Percentiles rank a stretch among this genome's conserved stretches.
phyloP scores from a whole-genome alignment of 768 basidiomycete species.

The Collybiopsis confluens region DNA sequence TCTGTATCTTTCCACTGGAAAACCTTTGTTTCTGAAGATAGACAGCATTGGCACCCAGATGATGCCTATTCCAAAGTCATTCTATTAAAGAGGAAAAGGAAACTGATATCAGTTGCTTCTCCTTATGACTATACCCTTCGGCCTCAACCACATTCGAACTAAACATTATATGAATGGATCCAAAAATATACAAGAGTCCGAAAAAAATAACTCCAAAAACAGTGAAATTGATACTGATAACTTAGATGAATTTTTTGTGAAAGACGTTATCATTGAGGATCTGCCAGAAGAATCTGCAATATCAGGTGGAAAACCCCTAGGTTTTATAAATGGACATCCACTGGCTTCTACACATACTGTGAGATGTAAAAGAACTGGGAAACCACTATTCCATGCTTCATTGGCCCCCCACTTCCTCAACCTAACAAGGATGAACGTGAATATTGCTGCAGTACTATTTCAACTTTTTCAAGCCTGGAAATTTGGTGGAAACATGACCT shows the following conservation, averaged over 20 bases:
- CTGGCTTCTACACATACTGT: constrained; percentile 6
- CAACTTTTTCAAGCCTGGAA: constrained; percentile 29
- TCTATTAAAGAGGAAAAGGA: neutral
- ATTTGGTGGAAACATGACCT: constrained; percentile 22
- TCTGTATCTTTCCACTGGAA: constrained; percentile 18
- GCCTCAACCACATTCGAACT: neutral
- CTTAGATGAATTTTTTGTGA: too few relatives aligned
- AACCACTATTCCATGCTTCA: constrained; percentile 22
- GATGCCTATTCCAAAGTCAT: constrained; percentile 6
- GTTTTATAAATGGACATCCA: neutral
- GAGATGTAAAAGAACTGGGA: too few relatives aligned
- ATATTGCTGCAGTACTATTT: constrained; percentile 28
- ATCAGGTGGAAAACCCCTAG: too few relatives aligned
- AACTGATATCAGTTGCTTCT: constrained; percentile 4
- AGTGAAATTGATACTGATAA: too few relatives aligned
- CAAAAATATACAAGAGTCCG: neutral
- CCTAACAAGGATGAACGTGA: constrained; percentile 27
- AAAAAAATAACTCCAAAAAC: too few relatives aligned
- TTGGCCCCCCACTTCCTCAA: constrained; percentile 24
- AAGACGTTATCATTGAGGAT: too few relatives aligned
- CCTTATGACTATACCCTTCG: constrained; percentile 14
- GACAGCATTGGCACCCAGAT: neutral
- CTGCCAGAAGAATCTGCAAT: too few relatives aligned
- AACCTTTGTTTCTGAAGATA: constrained; percentile 7
- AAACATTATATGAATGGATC: constrained; percentile 16